phyloP scores from a whole-genome alignment of 495 filamentous ascomycete species.

The Diplogelasinospora grovesii region DNA sequence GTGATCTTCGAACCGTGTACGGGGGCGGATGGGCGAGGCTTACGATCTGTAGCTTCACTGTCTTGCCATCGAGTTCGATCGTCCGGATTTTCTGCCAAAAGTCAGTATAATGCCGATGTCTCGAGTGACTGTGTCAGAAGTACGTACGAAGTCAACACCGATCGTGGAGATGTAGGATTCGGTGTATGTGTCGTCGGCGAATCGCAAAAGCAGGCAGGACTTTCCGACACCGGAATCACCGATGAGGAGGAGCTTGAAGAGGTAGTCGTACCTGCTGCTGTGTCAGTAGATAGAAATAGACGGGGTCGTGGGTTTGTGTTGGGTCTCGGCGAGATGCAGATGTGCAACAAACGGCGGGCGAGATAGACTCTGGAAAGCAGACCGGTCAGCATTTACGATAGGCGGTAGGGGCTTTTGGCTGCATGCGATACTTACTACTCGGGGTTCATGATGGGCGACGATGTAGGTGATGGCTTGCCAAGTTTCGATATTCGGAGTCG shows the following conservation, averaged over 20 bases:
- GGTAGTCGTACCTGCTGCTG: constrained; percentile 90
- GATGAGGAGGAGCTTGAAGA: constrained; percentile 99
- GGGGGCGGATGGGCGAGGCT: constrained; percentile 21
- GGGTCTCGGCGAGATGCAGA: not conserved
- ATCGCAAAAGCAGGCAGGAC: constrained; percentile 94
- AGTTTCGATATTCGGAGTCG: too few relatives aligned
- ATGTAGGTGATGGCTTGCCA: constrained; percentile 4
- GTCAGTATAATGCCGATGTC: constrained; percentile 20
- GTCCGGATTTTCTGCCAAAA: constrained; percentile 90
- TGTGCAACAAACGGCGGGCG: not conserved
- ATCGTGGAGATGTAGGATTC: constrained; percentile 99
- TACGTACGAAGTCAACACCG: constrained; percentile 93
- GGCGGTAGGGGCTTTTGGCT: constrained; percentile 10
- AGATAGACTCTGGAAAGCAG: not conserved
- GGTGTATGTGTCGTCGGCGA: constrained; percentile 99
- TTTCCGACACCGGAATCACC: constrained; percentile 99
- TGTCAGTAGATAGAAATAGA: constrained; percentile 13
- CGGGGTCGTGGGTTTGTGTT: not conserved
- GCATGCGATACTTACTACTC: constrained; percentile 68
- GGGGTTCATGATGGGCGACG: constrained; percentile 71
- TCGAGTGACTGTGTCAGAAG: not conserved
- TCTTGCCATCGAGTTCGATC: constrained; percentile 98
- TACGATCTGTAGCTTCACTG: constrained; percentile 99
- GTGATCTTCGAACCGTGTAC: constrained; percentile 5
- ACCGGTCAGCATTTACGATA: constrained; percentile 11